Conservation (phyloP, 345 rosid genomes). For the Bretschneidera sinensis region DNA sequence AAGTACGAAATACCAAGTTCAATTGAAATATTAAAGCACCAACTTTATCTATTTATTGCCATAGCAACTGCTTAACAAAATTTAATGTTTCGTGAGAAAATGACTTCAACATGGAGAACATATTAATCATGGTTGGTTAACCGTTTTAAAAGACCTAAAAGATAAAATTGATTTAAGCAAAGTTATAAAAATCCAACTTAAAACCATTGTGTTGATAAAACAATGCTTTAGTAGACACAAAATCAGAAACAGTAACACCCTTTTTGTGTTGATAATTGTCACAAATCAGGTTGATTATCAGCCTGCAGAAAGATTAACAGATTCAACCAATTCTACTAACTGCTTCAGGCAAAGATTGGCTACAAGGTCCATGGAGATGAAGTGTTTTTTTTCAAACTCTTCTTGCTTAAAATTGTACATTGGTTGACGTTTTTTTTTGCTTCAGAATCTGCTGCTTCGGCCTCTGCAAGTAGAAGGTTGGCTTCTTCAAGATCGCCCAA, state of each 20-base stretch:
- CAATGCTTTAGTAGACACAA: not conserved
- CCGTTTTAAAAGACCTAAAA: too few relatives aligned
- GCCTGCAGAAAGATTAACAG: conserved; percentile 27
- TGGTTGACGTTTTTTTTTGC: conserved; percentile 56
- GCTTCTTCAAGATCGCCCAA: conserved; percentile 75
- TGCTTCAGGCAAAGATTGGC: conserved; percentile 50
- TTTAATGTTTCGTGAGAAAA: not conserved
- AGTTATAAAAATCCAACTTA: too few relatives aligned
- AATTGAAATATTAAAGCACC: not conserved
- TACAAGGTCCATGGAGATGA: conserved; percentile 77
- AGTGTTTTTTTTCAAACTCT: conserved; percentile 41
- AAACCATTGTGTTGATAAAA: too few relatives aligned
- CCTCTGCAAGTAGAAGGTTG: conserved; percentile 62
- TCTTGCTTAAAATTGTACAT: conserved; percentile 51
- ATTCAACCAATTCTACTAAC: conserved; percentile 53
- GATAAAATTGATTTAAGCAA: too few relatives aligned
- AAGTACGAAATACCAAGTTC: not conserved
- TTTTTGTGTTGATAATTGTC: not conserved
- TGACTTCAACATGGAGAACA: not conserved
- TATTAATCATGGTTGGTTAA: too few relatives aligned
- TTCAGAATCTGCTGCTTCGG: conserved; percentile 69
- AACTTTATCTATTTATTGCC: too few relatives aligned
- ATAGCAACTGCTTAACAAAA: not conserved
- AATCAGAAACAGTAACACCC: not conserved
- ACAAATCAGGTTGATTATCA: conserved; percentile 5